Percentiles rank a stretch among this genome's conserved stretches.
These are phyloP conservation scores for Periconia sp. DNA, from an alignment of 2,329 filamentous ascomycete genomes.

Conservation along the genomic window DNA sequence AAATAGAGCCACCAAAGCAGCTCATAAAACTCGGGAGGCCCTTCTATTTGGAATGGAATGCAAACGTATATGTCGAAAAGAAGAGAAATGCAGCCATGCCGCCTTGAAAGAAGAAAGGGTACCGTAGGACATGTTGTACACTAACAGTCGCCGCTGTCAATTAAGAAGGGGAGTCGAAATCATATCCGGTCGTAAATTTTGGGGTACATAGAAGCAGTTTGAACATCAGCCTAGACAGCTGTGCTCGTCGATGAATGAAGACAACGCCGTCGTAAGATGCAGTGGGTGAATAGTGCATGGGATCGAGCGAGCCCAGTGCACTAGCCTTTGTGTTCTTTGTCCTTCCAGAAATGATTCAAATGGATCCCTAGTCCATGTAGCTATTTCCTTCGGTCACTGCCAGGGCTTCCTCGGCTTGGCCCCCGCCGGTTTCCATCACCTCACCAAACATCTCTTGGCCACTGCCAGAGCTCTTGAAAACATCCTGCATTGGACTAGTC, in stretches of 20 bases:
- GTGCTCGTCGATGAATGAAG: slow-evolving; percentile 9
- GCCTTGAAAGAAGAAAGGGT: slow-evolving; percentile 4
- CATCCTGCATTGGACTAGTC: slow-evolving; percentile 42
- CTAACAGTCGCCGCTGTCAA: slow-evolving; percentile 1
- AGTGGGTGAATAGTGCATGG: slow-evolving; percentile 5
- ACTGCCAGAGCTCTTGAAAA: slow-evolving; percentile 45
- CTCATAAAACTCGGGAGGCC: background rate
- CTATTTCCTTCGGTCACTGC: slow-evolving; percentile 42
- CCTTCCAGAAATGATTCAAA: slow-evolving; percentile 2
- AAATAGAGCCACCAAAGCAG: slow-evolving; percentile 1
- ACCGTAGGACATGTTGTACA: background rate
- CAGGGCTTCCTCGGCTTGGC: slow-evolving; percentile 46
- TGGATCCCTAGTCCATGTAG: slow-evolving; percentile 37
- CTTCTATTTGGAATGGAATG: slow-evolving; percentile 2
- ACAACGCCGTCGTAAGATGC: slow-evolving; percentile 21
- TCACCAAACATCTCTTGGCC: slow-evolving; percentile 46
- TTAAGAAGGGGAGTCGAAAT: slow-evolving; percentile 11
- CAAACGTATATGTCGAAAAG: background rate
- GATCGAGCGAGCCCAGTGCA: too few relatives aligned
- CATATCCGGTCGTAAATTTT: slow-evolving; percentile 20
- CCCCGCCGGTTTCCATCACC: slow-evolving; percentile 41
- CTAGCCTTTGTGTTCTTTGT: too few relatives aligned
- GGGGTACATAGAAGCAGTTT: too few relatives aligned
- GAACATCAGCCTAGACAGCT: too few relatives aligned
- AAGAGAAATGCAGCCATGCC: background rate